These are phyloP conservation scores for Zea luxurians DNA, from an alignment of 176 grass and related monocot genomes.

Conservation along the genomic window DNA sequence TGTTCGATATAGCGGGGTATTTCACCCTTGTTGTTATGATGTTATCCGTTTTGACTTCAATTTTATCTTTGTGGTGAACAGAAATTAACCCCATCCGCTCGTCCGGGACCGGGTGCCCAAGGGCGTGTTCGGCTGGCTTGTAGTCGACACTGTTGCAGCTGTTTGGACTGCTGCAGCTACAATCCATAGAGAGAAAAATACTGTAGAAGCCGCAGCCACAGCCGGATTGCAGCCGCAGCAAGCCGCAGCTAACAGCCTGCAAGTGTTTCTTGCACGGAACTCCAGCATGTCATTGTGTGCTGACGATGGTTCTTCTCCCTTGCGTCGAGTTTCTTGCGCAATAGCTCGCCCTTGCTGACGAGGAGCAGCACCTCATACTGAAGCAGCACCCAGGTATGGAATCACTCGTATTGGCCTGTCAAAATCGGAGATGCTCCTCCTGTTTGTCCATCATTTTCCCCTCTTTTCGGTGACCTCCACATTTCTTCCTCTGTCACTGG, in stretches of 20 bases:
- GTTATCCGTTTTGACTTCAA: too few species aligned
- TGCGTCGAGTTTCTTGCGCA: not conserved
- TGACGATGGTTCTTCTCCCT: not conserved
- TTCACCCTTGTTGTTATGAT: too few species aligned
- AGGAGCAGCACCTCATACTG: not conserved
- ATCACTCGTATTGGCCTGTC: not conserved
- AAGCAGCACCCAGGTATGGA: slow-evolving; percentile 14
- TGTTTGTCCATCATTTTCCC: slow-evolving; percentile 4
- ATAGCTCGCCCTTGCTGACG: not conserved
- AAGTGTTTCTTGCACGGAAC: slow-evolving; percentile 27
- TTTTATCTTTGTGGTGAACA: too few species aligned
- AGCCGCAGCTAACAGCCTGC: too few species aligned
- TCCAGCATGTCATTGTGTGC: not conserved
- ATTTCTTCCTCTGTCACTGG: not conserved
- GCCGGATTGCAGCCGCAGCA: too few species aligned
- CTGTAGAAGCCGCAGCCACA: too few species aligned
- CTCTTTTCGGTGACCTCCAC: slow-evolving; percentile 9
- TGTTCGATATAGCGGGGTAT: not conserved
- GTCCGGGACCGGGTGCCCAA: too few species aligned
- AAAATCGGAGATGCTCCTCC: not conserved
- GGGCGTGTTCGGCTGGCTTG: too few species aligned
- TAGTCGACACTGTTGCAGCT: too few species aligned
- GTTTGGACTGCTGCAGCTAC: too few species aligned
- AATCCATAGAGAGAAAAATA: too few species aligned
- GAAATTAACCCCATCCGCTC: too few species aligned